Evolutionary conservation across 1,139 yeast species (phyloP).

Genomic region (Scheffersomyces stambukii): DNA sequence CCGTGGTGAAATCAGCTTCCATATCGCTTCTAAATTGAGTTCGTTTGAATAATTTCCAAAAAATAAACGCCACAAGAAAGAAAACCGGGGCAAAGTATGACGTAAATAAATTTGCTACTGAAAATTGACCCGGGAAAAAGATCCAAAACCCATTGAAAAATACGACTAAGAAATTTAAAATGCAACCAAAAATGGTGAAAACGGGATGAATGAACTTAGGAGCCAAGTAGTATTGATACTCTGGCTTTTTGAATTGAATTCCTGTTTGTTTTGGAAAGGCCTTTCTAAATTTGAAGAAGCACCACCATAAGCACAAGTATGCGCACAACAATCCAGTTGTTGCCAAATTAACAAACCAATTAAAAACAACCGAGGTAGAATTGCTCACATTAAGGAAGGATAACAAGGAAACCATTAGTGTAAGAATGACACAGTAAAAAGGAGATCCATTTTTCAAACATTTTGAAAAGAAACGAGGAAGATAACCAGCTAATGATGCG

Average conservation of each 20-base stretch:
- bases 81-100: conserved; percentile 40
- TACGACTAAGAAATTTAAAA: conserved; percentile 22
- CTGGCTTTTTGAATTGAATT: conserved; percentile 17
- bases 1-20: conserved; percentile 37
- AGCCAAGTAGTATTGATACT: conserved; percentile 22
- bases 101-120: conserved; percentile 34
- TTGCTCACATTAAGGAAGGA: conserved; percentile 26
- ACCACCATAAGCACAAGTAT: conserved; percentile 47
- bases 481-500: conserved; percentile 34
- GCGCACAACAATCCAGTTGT: conserved; percentile 54
- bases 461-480: conserved; percentile 30
- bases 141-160: conserved; percentile 41
- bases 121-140: conserved; percentile 36
- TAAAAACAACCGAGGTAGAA: conserved; percentile 28
- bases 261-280: conserved; percentile 32
- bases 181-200: conserved; percentile 29
- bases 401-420: conserved; percentile 21
- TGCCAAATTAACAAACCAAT: conserved; percentile 36
- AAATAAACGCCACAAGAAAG: conserved; percentile 19
- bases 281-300: conserved; percentile 37
- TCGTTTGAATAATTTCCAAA: conserved; percentile 34
- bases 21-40: conserved; percentile 27
- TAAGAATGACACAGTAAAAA: conserved; percentile 25
- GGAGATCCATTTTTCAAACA: conserved; percentile 35
- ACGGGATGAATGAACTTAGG: conserved; percentile 28